Evolutionary conservation across 495 filamentous ascomycete species (phyloP).

Genomic region (Podospora bellae-mahoneyi): DNA sequence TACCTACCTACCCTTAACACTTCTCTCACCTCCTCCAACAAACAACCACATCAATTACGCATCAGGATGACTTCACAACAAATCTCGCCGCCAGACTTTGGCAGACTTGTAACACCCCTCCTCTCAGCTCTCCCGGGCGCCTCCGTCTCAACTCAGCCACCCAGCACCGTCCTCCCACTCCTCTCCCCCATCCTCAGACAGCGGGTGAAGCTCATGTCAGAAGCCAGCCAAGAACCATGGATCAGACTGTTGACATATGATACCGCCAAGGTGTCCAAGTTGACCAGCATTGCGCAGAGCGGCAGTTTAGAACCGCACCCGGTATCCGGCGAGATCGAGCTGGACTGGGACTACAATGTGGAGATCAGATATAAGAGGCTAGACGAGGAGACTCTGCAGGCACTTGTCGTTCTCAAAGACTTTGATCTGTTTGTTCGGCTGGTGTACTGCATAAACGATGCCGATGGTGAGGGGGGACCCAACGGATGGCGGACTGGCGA

Average conservation of each 20-base stretch:
- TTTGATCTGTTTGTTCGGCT: slow-evolving; percentile 52
- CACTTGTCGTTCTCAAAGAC: slow-evolving; percentile 55
- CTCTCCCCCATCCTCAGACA: slow-evolving; percentile 91
- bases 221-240: slow-evolving; percentile 72
- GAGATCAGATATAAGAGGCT: slow-evolving; percentile 66
- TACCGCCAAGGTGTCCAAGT: slow-evolving; percentile 57
- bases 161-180: slow-evolving; percentile 72
- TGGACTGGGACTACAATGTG: slow-evolving; percentile 59
- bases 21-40: neutral
- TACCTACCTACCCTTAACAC: neutral
- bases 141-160: slow-evolving; percentile 71
- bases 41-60: slow-evolving; percentile 10
- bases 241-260: slow-evolving; percentile 88
- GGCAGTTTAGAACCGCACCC: slow-evolving; percentile 83
- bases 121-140: slow-evolving; percentile 85
- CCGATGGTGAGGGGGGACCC: slow-evolving; percentile 52
- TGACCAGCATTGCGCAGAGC: slow-evolving; percentile 62
- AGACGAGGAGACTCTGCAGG: slow-evolving; percentile 83
- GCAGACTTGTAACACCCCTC: slow-evolving; percentile 66
- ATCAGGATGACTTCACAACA: slow-evolving; percentile 27
- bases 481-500: slow-evolving; percentile 84
- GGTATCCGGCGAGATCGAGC: slow-evolving; percentile 85
- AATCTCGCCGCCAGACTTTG: slow-evolving; percentile 62
- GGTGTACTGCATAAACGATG: slow-evolving; percentile 57
- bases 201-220: slow-evolving; percentile 71